Conservation (phyloP, 75 land plant species). For the Selaginella tamariscina region DNA sequence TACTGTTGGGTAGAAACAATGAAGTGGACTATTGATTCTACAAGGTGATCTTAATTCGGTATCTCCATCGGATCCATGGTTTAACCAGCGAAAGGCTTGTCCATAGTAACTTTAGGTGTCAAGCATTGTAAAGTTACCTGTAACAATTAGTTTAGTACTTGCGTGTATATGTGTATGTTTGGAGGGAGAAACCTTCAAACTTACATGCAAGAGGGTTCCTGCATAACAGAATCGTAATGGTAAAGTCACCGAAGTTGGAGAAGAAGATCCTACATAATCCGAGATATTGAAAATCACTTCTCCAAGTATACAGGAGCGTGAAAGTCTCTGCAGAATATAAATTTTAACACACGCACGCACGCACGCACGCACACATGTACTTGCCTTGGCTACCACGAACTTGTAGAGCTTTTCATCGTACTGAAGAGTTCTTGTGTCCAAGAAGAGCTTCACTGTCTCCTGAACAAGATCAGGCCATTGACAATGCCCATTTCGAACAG, state of each 20-base stretch:
- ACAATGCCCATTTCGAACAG: slow-evolving; percentile 45
- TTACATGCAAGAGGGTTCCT: not conserved
- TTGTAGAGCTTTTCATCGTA: not conserved
- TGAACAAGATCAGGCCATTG: slow-evolving; percentile 49
- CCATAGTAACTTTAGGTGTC: not conserved
- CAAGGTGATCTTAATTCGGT: not conserved
- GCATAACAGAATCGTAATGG: not conserved
- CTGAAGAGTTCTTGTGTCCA: slow-evolving; percentile 23
- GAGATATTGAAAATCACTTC: not conserved
- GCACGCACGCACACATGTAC: no score
- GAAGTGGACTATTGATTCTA: not conserved
- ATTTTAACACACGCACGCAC: not conserved
- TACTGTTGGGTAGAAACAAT: not conserved
- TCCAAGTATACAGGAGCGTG: not conserved
- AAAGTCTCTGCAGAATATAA: not conserved
- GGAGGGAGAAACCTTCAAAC: not conserved
- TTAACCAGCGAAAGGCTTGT: not conserved
- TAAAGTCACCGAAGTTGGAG: not conserved
- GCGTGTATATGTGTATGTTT: not conserved
- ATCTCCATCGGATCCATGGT: not conserved
- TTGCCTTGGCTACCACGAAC: not conserved
- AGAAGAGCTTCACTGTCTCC: slow-evolving; percentile 36
- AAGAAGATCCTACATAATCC: not conserved
- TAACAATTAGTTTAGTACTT: no score
- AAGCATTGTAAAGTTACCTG: not conserved